These are phyloP conservation scores for Anthoceros angustus DNA, from an alignment of 225 moss, liverwort and hornwort species.

Conservation along the genomic window DNA sequence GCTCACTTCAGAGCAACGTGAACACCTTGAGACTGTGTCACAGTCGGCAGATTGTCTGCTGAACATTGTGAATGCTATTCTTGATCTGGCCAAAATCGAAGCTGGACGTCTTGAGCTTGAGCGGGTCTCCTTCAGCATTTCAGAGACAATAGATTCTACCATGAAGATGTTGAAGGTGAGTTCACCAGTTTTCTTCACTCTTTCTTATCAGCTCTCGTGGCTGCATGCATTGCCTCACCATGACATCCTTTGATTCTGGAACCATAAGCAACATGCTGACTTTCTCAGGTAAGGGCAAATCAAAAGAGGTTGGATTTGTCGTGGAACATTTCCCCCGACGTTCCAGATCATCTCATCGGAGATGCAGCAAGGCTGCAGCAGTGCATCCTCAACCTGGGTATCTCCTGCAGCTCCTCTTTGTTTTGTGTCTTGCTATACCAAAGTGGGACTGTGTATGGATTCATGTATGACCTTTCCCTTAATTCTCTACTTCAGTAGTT, in stretches of 20 bases:
- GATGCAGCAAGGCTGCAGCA: slow-evolving; percentile 86
- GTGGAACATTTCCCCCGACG: slow-evolving; percentile 57
- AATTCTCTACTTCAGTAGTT: not conserved
- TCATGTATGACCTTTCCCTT: not conserved
- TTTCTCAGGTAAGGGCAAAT: slow-evolving; percentile 56
- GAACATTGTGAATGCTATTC: slow-evolving; percentile 83
- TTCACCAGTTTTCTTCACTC: not conserved
- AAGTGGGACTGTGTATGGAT: not conserved
- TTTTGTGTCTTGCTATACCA: not conserved
- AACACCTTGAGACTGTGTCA: slow-evolving; percentile 82
- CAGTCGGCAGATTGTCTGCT: slow-evolving; percentile 95
- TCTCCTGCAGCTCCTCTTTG: not conserved
- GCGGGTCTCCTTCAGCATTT: slow-evolving; percentile 59
- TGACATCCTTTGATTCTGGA: too few species aligned
- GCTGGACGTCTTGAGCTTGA: slow-evolving; percentile 90
- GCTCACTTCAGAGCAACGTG: slow-evolving; percentile 77
- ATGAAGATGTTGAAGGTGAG: slow-evolving; percentile 92
- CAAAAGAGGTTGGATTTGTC: slow-evolving; percentile 79
- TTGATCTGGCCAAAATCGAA: slow-evolving; percentile 90
- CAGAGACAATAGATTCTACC: slow-evolving; percentile 76
- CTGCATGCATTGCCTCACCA: too few species aligned
- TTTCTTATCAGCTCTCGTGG: too few species aligned
- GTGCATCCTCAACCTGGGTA: slow-evolving; percentile 81
- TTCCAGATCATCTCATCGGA: slow-evolving; percentile 66
- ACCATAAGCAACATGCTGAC: not conserved